Evolutionary conservation across 148 eudicot genomes (phyloP).

Genomic region (Drosera capensis): DNA sequence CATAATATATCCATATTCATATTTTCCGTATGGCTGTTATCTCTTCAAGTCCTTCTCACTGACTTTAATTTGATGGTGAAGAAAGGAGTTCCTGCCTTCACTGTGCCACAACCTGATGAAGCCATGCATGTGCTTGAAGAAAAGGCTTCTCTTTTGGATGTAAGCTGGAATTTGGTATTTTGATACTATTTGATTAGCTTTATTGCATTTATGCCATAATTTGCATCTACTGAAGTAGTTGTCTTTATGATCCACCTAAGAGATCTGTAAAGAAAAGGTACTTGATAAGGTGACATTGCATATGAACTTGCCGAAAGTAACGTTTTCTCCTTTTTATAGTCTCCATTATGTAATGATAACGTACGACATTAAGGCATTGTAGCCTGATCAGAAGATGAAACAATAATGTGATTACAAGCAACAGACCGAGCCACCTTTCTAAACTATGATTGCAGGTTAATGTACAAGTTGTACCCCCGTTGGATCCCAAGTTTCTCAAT

Average conservation of each 20-base stretch:
- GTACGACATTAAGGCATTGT: too few species aligned
- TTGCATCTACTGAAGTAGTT: too few species aligned
- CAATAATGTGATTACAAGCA: too few species aligned
- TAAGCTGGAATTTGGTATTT: slow-evolving; percentile 23
- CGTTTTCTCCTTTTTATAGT: too few species aligned
- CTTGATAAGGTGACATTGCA: too few species aligned
- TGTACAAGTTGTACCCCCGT: slow-evolving; percentile 51
- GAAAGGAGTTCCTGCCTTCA: slow-evolving; percentile 87
- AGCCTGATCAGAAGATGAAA: too few species aligned
- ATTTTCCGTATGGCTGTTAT: background rate
- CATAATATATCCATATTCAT: background rate
- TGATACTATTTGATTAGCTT: background rate
- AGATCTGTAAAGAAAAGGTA: too few species aligned
- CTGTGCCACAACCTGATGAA: slow-evolving; percentile 92
- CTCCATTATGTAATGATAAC: too few species aligned
- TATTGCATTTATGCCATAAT: background rate
- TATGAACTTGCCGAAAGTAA: too few species aligned
- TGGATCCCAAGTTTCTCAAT: slow-evolving; percentile 40
- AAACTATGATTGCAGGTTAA: slow-evolving; percentile 40
- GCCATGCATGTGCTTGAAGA: slow-evolving; percentile 79
- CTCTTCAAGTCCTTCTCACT: background rate
- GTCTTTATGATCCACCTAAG: too few species aligned
- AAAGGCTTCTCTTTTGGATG: slow-evolving; percentile 61
- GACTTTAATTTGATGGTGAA: slow-evolving; percentile 13
- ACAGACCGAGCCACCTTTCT: too few species aligned